These are phyloP conservation scores for Flaveria trinervia DNA, from an alignment of 129 eudicot genomes.

Conservation along the genomic window DNA sequence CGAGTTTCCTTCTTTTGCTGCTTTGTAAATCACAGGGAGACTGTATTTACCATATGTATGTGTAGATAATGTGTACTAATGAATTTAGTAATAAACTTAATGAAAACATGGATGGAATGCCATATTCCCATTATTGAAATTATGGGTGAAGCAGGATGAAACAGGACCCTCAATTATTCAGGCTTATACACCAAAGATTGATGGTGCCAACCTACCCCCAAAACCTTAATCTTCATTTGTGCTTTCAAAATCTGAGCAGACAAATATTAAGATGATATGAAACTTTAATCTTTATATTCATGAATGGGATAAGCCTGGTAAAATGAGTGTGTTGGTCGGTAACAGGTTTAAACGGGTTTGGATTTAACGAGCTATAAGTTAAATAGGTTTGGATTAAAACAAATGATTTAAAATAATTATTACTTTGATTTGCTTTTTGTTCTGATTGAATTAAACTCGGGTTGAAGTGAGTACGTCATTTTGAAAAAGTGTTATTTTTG, in stretches of 20 bases:
- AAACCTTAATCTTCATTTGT: neutral
- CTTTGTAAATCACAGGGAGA: conserved; percentile 50
- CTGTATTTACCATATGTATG: conserved; percentile 37
- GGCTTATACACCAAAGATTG: conserved; percentile 1
- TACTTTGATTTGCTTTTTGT: too few relatives aligned
- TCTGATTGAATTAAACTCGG: too few relatives aligned
- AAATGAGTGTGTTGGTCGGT: too few relatives aligned
- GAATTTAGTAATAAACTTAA: conserved; percentile 28
- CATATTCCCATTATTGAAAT: neutral
- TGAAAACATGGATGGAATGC: neutral
- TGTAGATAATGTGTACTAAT: conserved; percentile 37
- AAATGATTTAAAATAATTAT: too few relatives aligned
- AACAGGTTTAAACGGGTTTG: too few relatives aligned
- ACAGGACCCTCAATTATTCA: neutral
- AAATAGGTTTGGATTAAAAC: too few relatives aligned
- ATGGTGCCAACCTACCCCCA: neutral
- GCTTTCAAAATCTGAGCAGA: neutral
- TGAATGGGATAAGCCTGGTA: neutral
- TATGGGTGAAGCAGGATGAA: conserved; percentile 7
- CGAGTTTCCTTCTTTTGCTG: conserved; percentile 86
- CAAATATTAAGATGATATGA: neutral
- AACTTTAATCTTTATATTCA: neutral
- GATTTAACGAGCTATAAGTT: too few relatives aligned
- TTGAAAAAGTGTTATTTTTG: too few relatives aligned
- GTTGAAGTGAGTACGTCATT: too few relatives aligned